Conservation (phyloP, 306 rosid genomes). For the Nissolia schottii region DNA sequence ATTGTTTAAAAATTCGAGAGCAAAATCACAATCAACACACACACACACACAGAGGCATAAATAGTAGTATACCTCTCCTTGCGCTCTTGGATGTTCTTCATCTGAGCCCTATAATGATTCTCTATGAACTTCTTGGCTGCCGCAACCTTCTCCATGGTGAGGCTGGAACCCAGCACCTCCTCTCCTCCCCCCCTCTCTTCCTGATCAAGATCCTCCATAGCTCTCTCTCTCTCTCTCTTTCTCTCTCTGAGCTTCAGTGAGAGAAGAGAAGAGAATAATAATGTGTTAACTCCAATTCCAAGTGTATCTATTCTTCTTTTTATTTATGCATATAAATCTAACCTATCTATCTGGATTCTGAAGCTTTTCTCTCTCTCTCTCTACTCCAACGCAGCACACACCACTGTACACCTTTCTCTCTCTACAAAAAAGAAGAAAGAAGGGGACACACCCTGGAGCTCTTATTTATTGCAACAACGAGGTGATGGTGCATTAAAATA, state of each 20-base stretch:
- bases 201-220: conserved; percentile 80
- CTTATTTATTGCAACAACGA: conserved; percentile 48
- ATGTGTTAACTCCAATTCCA: conserved; percentile 31
- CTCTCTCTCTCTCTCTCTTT: conserved; percentile 10
- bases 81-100: conserved; percentile 92
- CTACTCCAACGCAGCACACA: background rate
- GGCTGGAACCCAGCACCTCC: conserved; percentile 79
- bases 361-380: conserved; percentile 25
- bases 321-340: conserved; percentile 16
- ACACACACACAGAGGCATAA: too few species aligned
- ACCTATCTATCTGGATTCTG: conserved; percentile 25
- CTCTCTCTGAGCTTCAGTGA: conserved; percentile 22
- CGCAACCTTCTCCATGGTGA: conserved; percentile 99
- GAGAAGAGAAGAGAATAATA: conserved; percentile 19
- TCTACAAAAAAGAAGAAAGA: conserved; percentile 24
- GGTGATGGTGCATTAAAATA: conserved; percentile 32
- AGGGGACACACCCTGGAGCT: conserved; percentile 43
- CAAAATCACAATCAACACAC: conserved; percentile 1
- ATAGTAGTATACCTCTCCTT: conserved; percentile 94
- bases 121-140: conserved; percentile 97
- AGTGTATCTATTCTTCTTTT: conserved; percentile 18
- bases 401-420: conserved; percentile 39
- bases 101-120: conserved; percentile 95
- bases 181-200: conserved; percentile 45
- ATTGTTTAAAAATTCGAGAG: conserved; percentile 25